Evolutionary conservation across 148 eudicot genomes (phyloP).

Genomic region (Camellia japonica): DNA sequence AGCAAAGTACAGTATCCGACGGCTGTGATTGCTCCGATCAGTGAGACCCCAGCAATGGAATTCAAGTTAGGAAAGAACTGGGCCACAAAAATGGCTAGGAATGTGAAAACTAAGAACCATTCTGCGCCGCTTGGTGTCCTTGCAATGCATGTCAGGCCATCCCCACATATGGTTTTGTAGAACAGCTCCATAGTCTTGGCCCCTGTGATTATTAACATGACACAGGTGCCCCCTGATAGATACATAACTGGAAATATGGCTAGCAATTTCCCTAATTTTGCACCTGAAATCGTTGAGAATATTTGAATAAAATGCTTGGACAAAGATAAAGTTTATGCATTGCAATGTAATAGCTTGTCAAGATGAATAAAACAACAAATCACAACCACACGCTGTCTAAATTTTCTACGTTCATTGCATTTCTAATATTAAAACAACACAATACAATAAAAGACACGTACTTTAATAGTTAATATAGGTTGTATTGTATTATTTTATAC

Average conservation of each 20-base stretch:
- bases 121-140: constrained; percentile 30
- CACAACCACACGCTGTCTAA: too few species aligned
- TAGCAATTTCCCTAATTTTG: constrained; percentile 51
- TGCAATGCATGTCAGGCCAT: constrained; percentile 16
- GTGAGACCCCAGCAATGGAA: constrained; percentile 46
- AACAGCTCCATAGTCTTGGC: constrained; percentile 42
- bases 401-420: too few species aligned
- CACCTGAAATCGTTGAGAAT: constrained; percentile 31
- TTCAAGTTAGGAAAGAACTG: constrained; percentile 54
- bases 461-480: too few species aligned
- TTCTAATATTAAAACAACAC: too few species aligned
- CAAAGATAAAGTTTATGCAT: not conserved
- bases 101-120: constrained; percentile 54
- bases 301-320: not conserved
- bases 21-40: constrained; percentile 46
- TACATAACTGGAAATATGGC: constrained; percentile 58
- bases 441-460: too few species aligned
- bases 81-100: constrained; percentile 40
- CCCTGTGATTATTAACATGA: constrained; percentile 41
- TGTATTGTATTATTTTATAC: too few species aligned
- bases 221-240: constrained; percentile 68
- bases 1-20: constrained; percentile 38
- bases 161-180: constrained; percentile 32
- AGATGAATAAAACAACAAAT: too few species aligned
- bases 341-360: too few species aligned